These are phyloP conservation scores for Lactuca sativa DNA, from an alignment of 129 eudicot species.

Conservation along the genomic window DNA sequence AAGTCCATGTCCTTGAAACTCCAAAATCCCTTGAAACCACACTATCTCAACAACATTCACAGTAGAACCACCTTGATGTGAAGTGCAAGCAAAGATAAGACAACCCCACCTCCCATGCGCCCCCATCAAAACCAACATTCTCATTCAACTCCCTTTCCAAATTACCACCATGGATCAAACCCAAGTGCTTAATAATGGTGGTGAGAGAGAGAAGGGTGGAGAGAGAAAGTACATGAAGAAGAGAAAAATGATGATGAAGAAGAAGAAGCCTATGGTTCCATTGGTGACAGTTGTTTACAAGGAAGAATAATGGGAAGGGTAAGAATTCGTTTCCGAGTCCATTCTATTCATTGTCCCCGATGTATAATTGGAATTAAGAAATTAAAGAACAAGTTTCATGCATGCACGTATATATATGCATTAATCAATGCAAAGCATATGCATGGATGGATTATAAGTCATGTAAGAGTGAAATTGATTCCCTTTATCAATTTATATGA, in stretches of 20 bases:
- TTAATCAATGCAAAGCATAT: neutral
- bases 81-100: constrained; percentile 37
- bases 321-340: constrained; percentile 36
- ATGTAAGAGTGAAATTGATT: constrained; percentile 13
- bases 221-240: constrained; percentile 33
- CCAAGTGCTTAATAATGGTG: constrained; percentile 39
- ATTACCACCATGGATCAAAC: constrained; percentile 26
- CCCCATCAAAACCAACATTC: constrained; percentile 29
- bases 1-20: constrained; percentile 20
- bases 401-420: constrained; percentile 19
- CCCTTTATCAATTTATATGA: constrained; percentile 8
- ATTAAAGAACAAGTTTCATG: constrained; percentile 10
- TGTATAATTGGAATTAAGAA: constrained; percentile 24
- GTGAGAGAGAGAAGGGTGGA: constrained; percentile 13
- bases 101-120: neutral
- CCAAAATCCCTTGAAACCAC: constrained; percentile 31
- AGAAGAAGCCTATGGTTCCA: constrained; percentile 78
- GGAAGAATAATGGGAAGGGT: constrained; percentile 52
- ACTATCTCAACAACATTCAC: constrained; percentile 33
- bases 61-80: neutral
- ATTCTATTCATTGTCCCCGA: constrained; percentile 38
- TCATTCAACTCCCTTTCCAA: constrained; percentile 13
- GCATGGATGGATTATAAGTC: constrained; percentile 9
- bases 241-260: constrained; percentile 45
- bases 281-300: constrained; percentile 68